phyloP scores from a whole-genome alignment of 495 filamentous ascomycete genomes.

The Hypoxylon perforatum region DNA sequence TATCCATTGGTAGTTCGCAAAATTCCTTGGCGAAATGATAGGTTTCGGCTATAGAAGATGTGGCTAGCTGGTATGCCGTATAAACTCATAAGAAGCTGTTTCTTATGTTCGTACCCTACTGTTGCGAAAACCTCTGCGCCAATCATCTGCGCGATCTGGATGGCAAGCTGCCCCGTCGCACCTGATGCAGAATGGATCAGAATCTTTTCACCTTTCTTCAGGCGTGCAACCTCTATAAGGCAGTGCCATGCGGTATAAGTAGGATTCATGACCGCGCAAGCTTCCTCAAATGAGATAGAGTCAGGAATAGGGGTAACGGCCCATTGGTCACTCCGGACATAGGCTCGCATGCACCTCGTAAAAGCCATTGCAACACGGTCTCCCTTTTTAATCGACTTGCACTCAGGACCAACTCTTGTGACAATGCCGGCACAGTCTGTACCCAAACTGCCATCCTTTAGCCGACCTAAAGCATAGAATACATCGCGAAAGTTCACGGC shows the following conservation, averaged over 20 bases:
- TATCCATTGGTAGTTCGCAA: conserved; percentile 54
- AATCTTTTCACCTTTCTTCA: conserved; percentile 52
- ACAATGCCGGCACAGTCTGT: conserved; percentile 48
- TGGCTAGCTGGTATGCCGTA: conserved; percentile 56
- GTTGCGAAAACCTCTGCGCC: conserved; percentile 64
- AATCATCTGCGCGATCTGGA: conserved; percentile 56
- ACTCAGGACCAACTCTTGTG: conserved; percentile 1
- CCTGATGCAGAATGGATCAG: conserved; percentile 61
- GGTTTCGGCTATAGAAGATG: conserved; percentile 61
- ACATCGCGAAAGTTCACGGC: conserved; percentile 26
- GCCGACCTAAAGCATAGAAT: conserved; percentile 26
- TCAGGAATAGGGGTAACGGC: conserved; percentile 25
- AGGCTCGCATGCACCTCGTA: conserved; percentile 25
- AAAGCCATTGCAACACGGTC: too few relatives aligned
- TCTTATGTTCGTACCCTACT: conserved; percentile 53
- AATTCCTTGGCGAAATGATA: conserved; percentile 53
- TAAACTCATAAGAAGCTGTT: conserved; percentile 47
- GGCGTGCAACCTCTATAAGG: conserved; percentile 25
- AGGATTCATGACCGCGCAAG: background rate
- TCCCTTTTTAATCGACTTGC: too few relatives aligned
- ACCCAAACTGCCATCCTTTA: conserved; percentile 10
- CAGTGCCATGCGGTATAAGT: conserved; percentile 20
- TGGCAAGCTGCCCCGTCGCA: conserved; percentile 58
- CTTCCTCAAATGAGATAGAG: conserved; percentile 43
- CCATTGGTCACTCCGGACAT: conserved; percentile 41